Evolutionary conservation across 2,329 filamentous ascomycete genomes (phyloP), one percentile per base, ranked within the genome.

Genomic region (Biscogniauxia mediterranea): DNA sequence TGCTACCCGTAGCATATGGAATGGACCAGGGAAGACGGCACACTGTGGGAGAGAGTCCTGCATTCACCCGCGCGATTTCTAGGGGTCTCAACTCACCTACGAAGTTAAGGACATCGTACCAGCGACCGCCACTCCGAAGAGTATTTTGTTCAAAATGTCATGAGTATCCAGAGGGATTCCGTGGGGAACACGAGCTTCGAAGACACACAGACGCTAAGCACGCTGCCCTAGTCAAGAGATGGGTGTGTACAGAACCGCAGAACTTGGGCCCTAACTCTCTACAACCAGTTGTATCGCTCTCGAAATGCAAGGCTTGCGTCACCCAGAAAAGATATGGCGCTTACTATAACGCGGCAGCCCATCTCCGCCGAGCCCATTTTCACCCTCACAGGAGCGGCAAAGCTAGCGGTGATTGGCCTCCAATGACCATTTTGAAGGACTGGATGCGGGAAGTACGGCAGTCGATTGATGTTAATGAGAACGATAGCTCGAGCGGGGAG

Each of bases 171-270:
- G 89, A 93, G 63, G 93, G 93, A 5, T 97, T 97, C 74, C 89
- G 93, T 53, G 93, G 93, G 61, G 92, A 96, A 59, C 93, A 97
- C 74, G 93, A 97, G 74, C 81, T 93, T 55, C 82, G 89, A 59
- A 83, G 90, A 60, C 90, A 93, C 73, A 80, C 78, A 19, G 83
- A 85, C 62, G 83, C 83, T 5, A 85, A 85, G 62, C 83, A 86
- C 66, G 82, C 83, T 3, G 78, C 81, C 9, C 69, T 83, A 42
- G 81, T 84, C 26, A 83, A 82, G 70, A 76, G 81, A 68, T 86
- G 82, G 82, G 79, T 85, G 19, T 85, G 83, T 71, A 80, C 78
- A 28, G 82, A 85, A 64, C 83, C 82, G 25, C 76, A 79, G 17
- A 74, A 66, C 49, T 64, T 74, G 54, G 67, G 73, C 52, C 62